A percentile compares a stretch with the other conserved stretches of the same genome.
phyloP scores from a whole-genome alignment of 148 eudicot species.

The Diospyros kaki region DNA sequence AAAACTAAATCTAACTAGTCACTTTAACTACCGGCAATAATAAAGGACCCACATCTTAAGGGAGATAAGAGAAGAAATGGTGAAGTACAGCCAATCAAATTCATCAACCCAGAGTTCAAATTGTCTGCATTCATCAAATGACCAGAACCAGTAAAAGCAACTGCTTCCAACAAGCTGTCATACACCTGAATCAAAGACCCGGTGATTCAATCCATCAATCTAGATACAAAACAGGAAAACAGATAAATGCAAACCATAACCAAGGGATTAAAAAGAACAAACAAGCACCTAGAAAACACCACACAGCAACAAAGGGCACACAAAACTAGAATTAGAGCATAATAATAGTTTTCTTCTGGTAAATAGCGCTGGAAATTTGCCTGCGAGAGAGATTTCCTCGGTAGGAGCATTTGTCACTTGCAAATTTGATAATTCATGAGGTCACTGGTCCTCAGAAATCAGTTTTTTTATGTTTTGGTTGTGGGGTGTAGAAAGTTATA shows the following conservation, averaged over 20 bases:
- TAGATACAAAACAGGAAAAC: slow-evolving; percentile 19
- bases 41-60: slow-evolving; percentile 21
- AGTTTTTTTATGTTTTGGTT: no score
- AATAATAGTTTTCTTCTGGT: not conserved
- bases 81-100: slow-evolving; percentile 49
- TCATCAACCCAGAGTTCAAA: slow-evolving; percentile 2
- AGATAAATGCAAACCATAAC: not conserved
- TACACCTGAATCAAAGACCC: slow-evolving; percentile 80
- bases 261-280: slow-evolving; percentile 1
- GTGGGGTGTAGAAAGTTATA: no score
- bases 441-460: no score
- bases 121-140: slow-evolving; percentile 58
- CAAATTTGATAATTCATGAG: no score
- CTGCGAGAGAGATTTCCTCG: no score
- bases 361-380: no score
- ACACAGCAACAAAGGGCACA: not conserved
- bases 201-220: slow-evolving; percentile 48
- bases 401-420: no score
- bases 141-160: slow-evolving; percentile 69
- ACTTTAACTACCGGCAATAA: slow-evolving; percentile 22
- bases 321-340: not conserved
- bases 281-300: not conserved
- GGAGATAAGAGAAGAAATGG: slow-evolving; percentile 31
- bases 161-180: slow-evolving; percentile 83
- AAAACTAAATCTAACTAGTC: slow-evolving; percentile 11